These are phyloP conservation scores for Teratosphaeria destructans DNA, from an alignment of 2,329 filamentous ascomycete genomes.

Conservation along the genomic window DNA sequence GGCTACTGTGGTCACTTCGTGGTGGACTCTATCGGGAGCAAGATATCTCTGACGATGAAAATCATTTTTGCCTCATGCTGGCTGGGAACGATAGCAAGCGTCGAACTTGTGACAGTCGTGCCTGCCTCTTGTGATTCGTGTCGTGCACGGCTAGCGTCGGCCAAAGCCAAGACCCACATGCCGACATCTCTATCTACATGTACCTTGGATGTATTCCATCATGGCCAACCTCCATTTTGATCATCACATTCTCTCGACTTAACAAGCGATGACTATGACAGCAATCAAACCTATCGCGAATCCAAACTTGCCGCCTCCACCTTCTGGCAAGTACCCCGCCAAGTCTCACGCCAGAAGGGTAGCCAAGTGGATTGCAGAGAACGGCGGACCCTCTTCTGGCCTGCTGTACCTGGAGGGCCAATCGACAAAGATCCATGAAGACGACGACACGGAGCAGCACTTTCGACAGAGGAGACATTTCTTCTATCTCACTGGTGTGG, in stretches of 20 bases:
- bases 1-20: background rate
- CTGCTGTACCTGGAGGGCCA: slow-evolving; percentile 83
- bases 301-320: slow-evolving; percentile 23
- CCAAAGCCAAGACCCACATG: background rate
- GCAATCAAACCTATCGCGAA: slow-evolving; percentile 23
- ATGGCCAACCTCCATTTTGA: background rate
- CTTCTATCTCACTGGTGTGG: slow-evolving; percentile 86
- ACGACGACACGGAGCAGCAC: slow-evolving; percentile 72
- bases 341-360: slow-evolving; percentile 80
- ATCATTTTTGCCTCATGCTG: background rate
- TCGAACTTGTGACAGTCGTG: background rate
- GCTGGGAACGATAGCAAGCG: background rate
- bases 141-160: background rate
- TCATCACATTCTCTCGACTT: background rate
- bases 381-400: slow-evolving; percentile 55
- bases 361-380: slow-evolving; percentile 61
- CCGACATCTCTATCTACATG: background rate
- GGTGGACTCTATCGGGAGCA: background rate
- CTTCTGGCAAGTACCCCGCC: slow-evolving; percentile 58
- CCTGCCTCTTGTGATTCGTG: background rate
- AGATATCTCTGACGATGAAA: background rate
- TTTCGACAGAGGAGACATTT: slow-evolving; percentile 69
- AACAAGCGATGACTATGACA: background rate
- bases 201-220: background rate
- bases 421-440: slow-evolving; percentile 70